These are phyloP conservation scores for Pterocarpus santalinus DNA, from an alignment of 306 rosid species.

Conservation along the genomic window DNA sequence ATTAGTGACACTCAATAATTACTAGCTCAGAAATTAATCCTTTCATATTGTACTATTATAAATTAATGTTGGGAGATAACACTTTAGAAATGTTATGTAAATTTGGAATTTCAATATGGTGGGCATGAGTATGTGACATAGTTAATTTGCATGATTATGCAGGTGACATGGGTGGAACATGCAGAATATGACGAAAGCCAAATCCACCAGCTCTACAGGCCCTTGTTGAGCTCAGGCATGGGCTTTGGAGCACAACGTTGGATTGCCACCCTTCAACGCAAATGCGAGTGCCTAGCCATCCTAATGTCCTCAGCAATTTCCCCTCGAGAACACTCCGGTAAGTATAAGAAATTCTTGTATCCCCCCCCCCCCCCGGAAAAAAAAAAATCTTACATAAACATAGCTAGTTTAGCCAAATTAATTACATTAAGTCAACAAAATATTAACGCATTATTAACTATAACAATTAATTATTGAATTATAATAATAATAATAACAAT, in stretches of 20 bases:
- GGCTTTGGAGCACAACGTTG: constrained; percentile 96
- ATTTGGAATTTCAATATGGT: neutral
- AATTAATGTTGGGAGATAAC: too few species aligned
- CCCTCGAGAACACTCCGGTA: constrained; percentile 72
- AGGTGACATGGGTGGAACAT: constrained; percentile 99
- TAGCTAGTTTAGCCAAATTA: too few species aligned
- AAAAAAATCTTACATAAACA: too few species aligned
- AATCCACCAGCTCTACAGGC: constrained; percentile 78
- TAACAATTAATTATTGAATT: neutral
- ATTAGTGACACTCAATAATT: neutral
- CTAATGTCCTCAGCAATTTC: constrained; percentile 75
- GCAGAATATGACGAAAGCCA: constrained; percentile 89
- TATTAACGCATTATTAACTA: neutral
- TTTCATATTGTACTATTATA: too few species aligned
- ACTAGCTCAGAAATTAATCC: neutral
- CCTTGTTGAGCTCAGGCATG: constrained; percentile 85
- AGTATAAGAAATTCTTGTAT: neutral
- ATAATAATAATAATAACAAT: neutral
- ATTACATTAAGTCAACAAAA: too few species aligned
- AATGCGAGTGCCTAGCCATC: constrained; percentile 87
- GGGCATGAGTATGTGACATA: neutral
- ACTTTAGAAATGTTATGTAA: too few species aligned
- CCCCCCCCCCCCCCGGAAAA: too few species aligned
- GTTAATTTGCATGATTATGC: constrained; percentile 32
- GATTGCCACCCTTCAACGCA: constrained; percentile 94